phyloP scores from a whole-genome alignment of 2,329 filamentous ascomycete genomes.

The Paramyrothecium sp. region DNA sequence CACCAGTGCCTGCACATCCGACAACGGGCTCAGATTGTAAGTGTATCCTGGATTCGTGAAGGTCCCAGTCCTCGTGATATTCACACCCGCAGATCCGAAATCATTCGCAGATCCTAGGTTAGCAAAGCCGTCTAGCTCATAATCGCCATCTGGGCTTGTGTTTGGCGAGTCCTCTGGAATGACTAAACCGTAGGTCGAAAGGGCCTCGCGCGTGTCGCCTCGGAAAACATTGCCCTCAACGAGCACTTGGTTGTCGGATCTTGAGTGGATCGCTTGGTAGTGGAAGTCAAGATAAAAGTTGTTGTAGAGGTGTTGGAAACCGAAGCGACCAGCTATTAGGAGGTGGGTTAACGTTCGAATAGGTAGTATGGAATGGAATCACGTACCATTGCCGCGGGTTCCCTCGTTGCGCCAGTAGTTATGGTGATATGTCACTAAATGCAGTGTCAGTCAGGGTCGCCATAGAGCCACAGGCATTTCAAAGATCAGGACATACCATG shows the following conservation, averaged over 20 bases:
- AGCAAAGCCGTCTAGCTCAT: slow-evolving; percentile 52
- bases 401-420: slow-evolving; percentile 46
- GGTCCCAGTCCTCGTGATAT: slow-evolving; percentile 50
- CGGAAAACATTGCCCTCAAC: slow-evolving; percentile 48
- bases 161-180: slow-evolving; percentile 55
- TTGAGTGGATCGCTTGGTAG: slow-evolving; percentile 47
- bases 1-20: slow-evolving; percentile 37
- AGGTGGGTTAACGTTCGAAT: not conserved
- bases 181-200: slow-evolving; percentile 53
- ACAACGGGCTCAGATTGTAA: slow-evolving; percentile 45
- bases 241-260: slow-evolving; percentile 46
- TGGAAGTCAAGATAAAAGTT: slow-evolving; percentile 46
- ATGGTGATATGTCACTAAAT: slow-evolving; percentile 43
- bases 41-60: slow-evolving; percentile 47
- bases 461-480: too few relatives aligned
- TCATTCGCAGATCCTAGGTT: slow-evolving; percentile 54
- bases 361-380: too few relatives aligned
- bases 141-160: slow-evolving; percentile 49
- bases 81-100: slow-evolving; percentile 45
- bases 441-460: not conserved
- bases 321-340: slow-evolving; percentile 40
- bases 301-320: slow-evolving; percentile 48
- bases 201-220: slow-evolving; percentile 44
- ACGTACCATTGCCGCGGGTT: slow-evolving; percentile 38
- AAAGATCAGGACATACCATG: slow-evolving; percentile 18